Percentiles rank a stretch among this genome's conserved stretches.
Conservation (phyloP, 2,329 filamentous ascomycete genomes). For the Xylaria sp. region DNA sequence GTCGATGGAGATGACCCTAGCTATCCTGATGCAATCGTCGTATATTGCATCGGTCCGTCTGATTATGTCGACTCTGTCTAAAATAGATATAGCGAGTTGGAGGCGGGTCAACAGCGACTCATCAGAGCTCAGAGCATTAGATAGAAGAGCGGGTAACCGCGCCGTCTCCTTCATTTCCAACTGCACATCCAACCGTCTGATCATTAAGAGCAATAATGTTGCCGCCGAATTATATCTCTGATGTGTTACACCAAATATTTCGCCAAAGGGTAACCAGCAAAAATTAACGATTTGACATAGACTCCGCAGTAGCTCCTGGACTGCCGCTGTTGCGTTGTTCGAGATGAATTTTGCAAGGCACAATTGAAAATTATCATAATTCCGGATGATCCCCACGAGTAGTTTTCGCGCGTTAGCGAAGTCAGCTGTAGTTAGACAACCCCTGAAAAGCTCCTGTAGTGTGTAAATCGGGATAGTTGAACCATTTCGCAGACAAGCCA, state of each 20-base stretch:
- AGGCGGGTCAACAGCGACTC: conserved; percentile 25
- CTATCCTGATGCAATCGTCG: conserved; percentile 31
- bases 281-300: conserved; percentile 43
- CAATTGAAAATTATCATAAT: conserved; percentile 36
- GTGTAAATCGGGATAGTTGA: conserved; percentile 39
- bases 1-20: conserved; percentile 39
- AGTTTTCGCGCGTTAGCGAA: conserved; percentile 41
- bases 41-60: conserved; percentile 22
- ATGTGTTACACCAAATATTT: conserved; percentile 30
- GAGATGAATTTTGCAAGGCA: conserved; percentile 37
- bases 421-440: conserved; percentile 41
- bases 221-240: conserved; percentile 15
- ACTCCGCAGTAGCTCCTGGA: conserved; percentile 37
- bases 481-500: conserved; percentile 44
- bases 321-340: conserved; percentile 31
- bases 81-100: conserved; percentile 29
- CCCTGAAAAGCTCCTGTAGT: conserved; percentile 42
- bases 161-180: conserved; percentile 36
- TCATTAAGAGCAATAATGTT: conserved; percentile 23
- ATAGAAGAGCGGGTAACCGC: conserved; percentile 6
- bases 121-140: conserved; percentile 24
- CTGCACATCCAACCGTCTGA: conserved; percentile 29
- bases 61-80: conserved; percentile 28
- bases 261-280: conserved; percentile 37
- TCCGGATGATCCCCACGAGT: conserved; percentile 40